Evolutionary conservation across 2,329 filamentous ascomycete species (phyloP).

Genomic region (Ceratocystis albifundus): DNA sequence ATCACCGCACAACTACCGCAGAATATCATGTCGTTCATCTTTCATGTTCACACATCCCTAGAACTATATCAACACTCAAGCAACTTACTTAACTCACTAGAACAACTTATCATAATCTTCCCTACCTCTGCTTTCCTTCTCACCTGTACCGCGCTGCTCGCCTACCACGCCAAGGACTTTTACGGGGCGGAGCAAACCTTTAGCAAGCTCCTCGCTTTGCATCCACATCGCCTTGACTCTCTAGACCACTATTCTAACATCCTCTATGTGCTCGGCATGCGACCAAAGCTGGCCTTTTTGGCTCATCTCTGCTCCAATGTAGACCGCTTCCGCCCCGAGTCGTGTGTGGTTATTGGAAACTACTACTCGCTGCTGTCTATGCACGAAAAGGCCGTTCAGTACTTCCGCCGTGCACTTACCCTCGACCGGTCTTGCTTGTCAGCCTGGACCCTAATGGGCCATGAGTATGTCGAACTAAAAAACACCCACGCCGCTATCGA

Average conservation of each 20-base stretch:
- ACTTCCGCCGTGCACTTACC: constrained; percentile 85
- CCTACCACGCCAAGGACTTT: constrained; percentile 82
- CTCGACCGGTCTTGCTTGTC: constrained; percentile 83
- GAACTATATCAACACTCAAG: constrained; percentile 82
- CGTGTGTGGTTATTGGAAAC: constrained; percentile 92
- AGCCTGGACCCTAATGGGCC: constrained; percentile 97
- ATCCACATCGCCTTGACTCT: constrained; percentile 66
- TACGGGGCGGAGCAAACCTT: constrained; percentile 55
- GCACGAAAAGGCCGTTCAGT: constrained; percentile 96
- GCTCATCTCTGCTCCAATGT: constrained; percentile 83
- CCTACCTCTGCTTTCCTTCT: constrained; percentile 80
- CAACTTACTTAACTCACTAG: constrained; percentile 60
- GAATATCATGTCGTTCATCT: constrained; percentile 88
- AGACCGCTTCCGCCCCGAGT: constrained; percentile 93
- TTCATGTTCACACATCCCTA: constrained; percentile 80
- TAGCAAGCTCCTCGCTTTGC: constrained; percentile 66
- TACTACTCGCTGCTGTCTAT: constrained; percentile 91
- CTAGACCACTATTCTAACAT: constrained; percentile 97
- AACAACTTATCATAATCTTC: constrained; percentile 72
- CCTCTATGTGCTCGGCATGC: constrained; percentile 78
- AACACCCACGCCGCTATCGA: constrained; percentile 98
- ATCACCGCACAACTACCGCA: constrained; percentile 64
- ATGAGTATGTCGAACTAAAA: constrained; percentile 97
- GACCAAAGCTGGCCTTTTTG: constrained; percentile 82
- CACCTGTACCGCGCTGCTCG: constrained; percentile 75